Evolutionary conservation across 2,329 filamentous ascomycete species (phyloP), one percentile per base, ranked within the genome.

Genomic region (Plenodomus tracheiphilus): DNA sequence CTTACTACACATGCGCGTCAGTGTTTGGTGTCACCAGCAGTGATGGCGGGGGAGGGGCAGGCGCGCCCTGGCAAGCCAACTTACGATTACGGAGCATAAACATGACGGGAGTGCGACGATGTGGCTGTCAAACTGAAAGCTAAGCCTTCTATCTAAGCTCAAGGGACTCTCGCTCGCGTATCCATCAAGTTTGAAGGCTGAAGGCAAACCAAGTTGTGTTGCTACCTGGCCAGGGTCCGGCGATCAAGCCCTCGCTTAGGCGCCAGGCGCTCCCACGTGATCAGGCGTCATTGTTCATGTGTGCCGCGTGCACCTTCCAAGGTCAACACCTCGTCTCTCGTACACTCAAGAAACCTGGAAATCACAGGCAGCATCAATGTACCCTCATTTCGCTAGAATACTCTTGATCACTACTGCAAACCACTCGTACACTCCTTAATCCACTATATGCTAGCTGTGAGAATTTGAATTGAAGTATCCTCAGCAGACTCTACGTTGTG

Each of bases 1-100:
- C 89, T 89, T 62, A 96, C 91, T 95, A 54, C 39, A 18, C 30
- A 54, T 70, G 55, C 68, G 65, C 56, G 56, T 55, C 51, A 39
- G 41, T 35, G 47, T 9, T 37, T 37, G 18, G 16, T 37, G 35
- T 18, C 3, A 37, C 35, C 35, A 18, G 16, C 41, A 49, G 54
- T 53, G 48, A 59, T 56, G 50, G 63, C 48, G 64, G 67, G 62
- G 66, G 64, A 61, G 66, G 66, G 66, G 66, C 39, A 61, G 42
- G 43, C 41, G 62, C 32, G 56, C 28, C 28, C 11, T 15, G 30
- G 47, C 46, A 51, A 57, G 55, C 56, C 62, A 58, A 67, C 65
- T 54, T 61, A 72, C 70, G 56, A 62, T 71, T 72, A 34, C 69
- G 66, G 61, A 74, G 69, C 69, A 73, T 72, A 53, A 73, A 74